A percentile compares a stretch with the other conserved stretches of the same genome.
phyloP scores from a whole-genome alignment of 140 eudicot species.

The Anethum foeniculum region DNA sequence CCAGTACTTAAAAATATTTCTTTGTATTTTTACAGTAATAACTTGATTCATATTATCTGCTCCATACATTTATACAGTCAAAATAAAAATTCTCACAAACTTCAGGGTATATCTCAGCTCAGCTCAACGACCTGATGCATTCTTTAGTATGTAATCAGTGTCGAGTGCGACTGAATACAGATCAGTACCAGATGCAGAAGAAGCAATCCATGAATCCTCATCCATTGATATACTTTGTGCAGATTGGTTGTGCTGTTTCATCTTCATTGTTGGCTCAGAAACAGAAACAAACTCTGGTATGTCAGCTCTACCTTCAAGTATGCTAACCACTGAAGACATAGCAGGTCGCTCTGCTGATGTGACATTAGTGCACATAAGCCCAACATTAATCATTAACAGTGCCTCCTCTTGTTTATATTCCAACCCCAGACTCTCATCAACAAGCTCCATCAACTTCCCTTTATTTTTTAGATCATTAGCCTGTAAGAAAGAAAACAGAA shows the following conservation, averaged over 20 bases:
- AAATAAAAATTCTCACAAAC: not conserved
- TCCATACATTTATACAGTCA: too few species aligned
- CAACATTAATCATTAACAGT: conserved; percentile 16
- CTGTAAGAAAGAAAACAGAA: not conserved
- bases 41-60: too few species aligned
- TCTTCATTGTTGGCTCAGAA: not conserved
- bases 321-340: conserved; percentile 24
- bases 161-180: conserved; percentile 21
- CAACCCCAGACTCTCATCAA: conserved; percentile 18
- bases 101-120: not conserved
- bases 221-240: conserved; percentile 20
- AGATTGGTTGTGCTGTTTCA: not conserved
- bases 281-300: not conserved
- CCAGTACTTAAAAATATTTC: too few species aligned
- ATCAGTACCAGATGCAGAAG: conserved; percentile 20
- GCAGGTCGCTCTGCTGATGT: conserved; percentile 18
- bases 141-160: conserved; percentile 23
- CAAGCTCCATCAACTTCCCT: conserved; percentile 20
- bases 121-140: conserved; percentile 1
- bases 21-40: too few species aligned
- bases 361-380: conserved; percentile 13
- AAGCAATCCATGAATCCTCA: conserved; percentile 17
- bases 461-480: conserved; percentile 11
- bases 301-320: conserved; percentile 5
- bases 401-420: conserved; percentile 13